phyloP scores from a whole-genome alignment of 805 yeast genomes.

The Pichia kluyveri region DNA sequence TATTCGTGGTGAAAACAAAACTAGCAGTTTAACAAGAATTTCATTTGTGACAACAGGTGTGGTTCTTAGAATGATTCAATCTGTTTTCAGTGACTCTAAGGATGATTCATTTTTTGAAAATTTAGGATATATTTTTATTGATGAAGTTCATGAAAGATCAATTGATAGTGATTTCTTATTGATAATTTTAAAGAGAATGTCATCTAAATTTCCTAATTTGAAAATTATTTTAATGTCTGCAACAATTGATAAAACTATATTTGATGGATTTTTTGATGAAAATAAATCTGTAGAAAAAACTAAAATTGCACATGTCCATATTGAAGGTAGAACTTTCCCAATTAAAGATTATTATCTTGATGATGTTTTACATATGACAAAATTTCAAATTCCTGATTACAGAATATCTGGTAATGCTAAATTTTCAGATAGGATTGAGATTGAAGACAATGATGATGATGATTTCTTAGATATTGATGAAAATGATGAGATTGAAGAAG shows the following conservation, averaged over 20 bases:
- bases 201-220: slow-evolving; percentile 41
- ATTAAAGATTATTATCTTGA: slow-evolving; percentile 71
- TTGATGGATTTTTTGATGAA: slow-evolving; percentile 52
- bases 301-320: slow-evolving; percentile 55
- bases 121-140: slow-evolving; percentile 68
- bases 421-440: neutral
- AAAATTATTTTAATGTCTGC: slow-evolving; percentile 88
- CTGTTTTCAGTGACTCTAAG: slow-evolving; percentile 24
- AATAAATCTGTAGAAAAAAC: neutral
- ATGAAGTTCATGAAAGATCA: slow-evolving; percentile 96
- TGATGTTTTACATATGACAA: slow-evolving; percentile 45
- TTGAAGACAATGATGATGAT: neutral
- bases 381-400: slow-evolving; percentile 39
- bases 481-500: slow-evolving; percentile 10
- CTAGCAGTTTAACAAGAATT: slow-evolving; percentile 54
- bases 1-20: slow-evolving; percentile 82
- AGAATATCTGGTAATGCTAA: neutral
- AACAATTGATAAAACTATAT: slow-evolving; percentile 67
- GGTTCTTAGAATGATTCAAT: slow-evolving; percentile 73
- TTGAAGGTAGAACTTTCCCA: slow-evolving; percentile 91
- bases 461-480: slow-evolving; percentile 2
- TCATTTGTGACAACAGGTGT: slow-evolving; percentile 92
- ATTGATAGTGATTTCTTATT: slow-evolving; percentile 81
- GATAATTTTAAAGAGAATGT: slow-evolving; percentile 60
- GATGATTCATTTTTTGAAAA: slow-evolving; percentile 34